Conservation (phyloP, 495 filamentous ascomycete genomes). For the Hypomontagnella submonticulosa region DNA sequence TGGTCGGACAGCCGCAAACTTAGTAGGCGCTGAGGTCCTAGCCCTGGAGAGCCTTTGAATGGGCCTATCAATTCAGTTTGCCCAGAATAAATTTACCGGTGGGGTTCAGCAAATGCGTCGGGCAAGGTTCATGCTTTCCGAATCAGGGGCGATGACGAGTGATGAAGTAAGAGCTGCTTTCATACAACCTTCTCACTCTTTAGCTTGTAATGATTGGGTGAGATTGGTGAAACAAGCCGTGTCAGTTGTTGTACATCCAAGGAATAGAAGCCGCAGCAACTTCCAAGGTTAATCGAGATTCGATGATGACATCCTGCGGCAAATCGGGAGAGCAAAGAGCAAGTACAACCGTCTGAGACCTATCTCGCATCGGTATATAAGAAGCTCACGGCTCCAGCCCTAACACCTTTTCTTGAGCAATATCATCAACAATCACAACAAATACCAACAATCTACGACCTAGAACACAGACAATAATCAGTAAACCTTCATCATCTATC, state of each 20-base stretch:
- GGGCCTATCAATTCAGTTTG: constrained; percentile 6
- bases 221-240: constrained; percentile 5
- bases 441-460: constrained; percentile 21
- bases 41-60: neutral
- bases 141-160: constrained; percentile 41
- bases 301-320: constrained; percentile 33
- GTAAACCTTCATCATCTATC: neutral
- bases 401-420: too few relatives aligned
- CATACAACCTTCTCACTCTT: constrained; percentile 11
- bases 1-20: constrained; percentile 8
- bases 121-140: constrained; percentile 18
- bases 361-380: constrained; percentile 27
- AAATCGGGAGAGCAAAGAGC: constrained; percentile 23
- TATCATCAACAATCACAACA: constrained; percentile 2
- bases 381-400: constrained; percentile 1
- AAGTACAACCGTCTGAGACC: constrained; percentile 9
- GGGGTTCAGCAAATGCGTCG: constrained; percentile 18
- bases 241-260: constrained; percentile 25
- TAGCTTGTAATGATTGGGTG: constrained; percentile 29
- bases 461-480: constrained; percentile 20
- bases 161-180: constrained; percentile 42
- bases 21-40: neutral
- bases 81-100: constrained; percentile 23
- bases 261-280: constrained; percentile 16
- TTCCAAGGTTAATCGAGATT: constrained; percentile 44